Base-by-base conservation (phyloP, 2,329 filamentous ascomycete genomes). In the Aspergillus arachidicola region DNA sequence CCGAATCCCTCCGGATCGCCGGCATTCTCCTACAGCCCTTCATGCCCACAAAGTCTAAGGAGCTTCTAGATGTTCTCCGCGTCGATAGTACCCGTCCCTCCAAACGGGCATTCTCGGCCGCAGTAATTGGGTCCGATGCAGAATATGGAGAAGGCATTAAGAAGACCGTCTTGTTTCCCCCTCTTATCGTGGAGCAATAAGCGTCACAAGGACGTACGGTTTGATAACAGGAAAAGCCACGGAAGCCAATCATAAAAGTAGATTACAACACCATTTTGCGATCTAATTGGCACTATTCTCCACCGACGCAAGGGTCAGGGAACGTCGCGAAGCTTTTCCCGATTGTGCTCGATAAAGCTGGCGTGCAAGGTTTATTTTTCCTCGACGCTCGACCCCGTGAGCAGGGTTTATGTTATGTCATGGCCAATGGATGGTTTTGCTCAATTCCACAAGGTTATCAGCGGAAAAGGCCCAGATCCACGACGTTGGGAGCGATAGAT, bases 1-100 rank as follows among this genome's bases (percentile, higher is more conserved):
- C 89, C 10, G 95, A 99, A 78, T 86, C 90, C 5, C 76, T 97
- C 54, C 90, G 95, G 43, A 87, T 97, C 28, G 82, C 84, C 0
- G 92, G 89, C 16, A 97, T 99, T 69, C 82, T 98, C 54, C 81
- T 99, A 51, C 94, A 97, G 76, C 93, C 95, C 1, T 92, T 94
- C 73, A 96, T 99, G 85, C 95, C 95, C 0, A 83, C 81, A 46
- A 96, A 96, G 77, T 86, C 92, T 54, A 78, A 79, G 12, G 81
- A 87, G 68, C 78, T 97, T 36, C 85, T 99, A 0, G 90, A 97
- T 74, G 85, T 90, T 71, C 81, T 99, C 10, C 90, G 91, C 1
- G 93, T 99, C 5, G 79, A 82, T 3, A 75, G 81, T 10, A 63
- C 70, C 54, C 68, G 74, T 48, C 67, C 71, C 32, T 82, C 85